A percentile compares a stretch with the other conserved stretches of the same genome.
phyloP scores from a whole-genome alignment of 192 early-diverging fungal genomes.

The Backusella sp. region DNA sequence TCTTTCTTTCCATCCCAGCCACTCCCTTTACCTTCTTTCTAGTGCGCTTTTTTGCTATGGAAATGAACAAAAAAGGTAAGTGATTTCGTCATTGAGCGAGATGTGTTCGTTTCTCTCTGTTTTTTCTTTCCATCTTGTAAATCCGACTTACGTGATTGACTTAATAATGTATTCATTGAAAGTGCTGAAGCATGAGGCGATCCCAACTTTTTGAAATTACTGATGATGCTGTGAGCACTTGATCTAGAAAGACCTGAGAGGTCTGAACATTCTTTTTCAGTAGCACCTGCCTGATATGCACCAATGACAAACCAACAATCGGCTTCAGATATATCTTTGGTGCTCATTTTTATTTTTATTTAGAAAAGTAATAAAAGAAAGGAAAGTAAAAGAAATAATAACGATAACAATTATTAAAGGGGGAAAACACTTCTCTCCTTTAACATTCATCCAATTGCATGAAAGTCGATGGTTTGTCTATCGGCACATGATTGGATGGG shows the following conservation, averaged over 20 bases:
- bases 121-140: neutral
- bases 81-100: neutral
- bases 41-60: neutral
- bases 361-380: neutral
- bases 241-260: constrained; percentile 28
- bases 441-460: neutral
- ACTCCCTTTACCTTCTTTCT: neutral
- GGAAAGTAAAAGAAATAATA: neutral
- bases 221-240: constrained; percentile 24
- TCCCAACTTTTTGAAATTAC: constrained; percentile 21
- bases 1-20: neutral
- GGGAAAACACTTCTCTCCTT: neutral
- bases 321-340: constrained; percentile 20
- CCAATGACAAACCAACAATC: constrained; percentile 33
- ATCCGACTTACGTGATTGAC: neutral
- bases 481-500: neutral
- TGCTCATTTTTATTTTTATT: neutral
- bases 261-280: constrained; percentile 25
- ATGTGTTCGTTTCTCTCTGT: neutral
- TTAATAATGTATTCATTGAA: neutral
- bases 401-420: neutral
- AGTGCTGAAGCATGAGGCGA: constrained; percentile 21
- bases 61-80: neutral
- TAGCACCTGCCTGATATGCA: constrained; percentile 31
- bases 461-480: neutral